Conservation (phyloP, 257 asterid species). For the Capsicum rhomboideum region DNA sequence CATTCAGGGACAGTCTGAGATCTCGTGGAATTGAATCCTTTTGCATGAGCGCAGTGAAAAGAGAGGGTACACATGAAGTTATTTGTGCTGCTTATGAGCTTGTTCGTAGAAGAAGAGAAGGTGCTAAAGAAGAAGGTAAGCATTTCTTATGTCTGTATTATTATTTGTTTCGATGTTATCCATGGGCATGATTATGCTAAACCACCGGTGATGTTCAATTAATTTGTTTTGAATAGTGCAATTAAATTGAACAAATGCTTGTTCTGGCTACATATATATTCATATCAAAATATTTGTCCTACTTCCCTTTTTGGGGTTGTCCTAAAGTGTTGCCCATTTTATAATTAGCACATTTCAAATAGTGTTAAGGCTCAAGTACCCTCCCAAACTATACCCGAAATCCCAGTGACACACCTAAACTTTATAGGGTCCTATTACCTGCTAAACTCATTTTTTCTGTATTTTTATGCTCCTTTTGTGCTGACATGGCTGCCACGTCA, state of each 20-base stretch:
- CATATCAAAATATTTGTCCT: background rate
- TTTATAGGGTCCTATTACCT: no score
- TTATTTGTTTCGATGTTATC: background rate
- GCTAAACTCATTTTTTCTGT: no score
- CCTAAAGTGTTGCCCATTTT: background rate
- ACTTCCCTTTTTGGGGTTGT: background rate
- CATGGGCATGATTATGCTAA: background rate
- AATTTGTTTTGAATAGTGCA: background rate
- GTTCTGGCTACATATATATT: background rate
- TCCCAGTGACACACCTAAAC: no score
- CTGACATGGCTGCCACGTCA: no score
- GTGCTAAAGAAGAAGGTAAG: constrained; percentile 48
- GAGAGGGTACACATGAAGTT: constrained; percentile 80
- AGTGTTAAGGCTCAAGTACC: no score
- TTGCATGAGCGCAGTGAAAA: constrained; percentile 82
- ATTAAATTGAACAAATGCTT: background rate
- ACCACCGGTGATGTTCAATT: background rate
- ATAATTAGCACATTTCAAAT: background rate
- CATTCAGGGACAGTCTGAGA: constrained; percentile 48
- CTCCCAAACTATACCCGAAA: no score
- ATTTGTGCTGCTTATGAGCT: constrained; percentile 62
- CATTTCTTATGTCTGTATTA: background rate
- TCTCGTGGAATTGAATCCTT: constrained; percentile 69
- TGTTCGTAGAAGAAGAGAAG: constrained; percentile 26
- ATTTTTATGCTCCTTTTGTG: no score